Evolutionary conservation across 441 rosid species (phyloP), one percentile per base, ranked within the genome.

Genomic region (Erysimum cheiri): DNA sequence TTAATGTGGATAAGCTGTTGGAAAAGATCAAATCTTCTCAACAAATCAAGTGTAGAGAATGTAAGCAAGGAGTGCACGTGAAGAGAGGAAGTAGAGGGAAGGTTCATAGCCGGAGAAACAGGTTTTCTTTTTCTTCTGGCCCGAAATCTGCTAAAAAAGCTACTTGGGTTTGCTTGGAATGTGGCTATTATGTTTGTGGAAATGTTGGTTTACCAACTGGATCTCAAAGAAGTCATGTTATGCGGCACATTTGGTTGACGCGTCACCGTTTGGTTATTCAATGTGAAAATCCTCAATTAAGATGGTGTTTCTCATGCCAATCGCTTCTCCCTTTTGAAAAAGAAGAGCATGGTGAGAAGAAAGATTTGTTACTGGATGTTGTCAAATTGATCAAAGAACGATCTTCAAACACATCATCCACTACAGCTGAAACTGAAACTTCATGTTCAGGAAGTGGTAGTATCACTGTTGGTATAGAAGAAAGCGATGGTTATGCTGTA

Each of bases 151-250:
- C 81, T 29, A 75, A 74, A 0, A 91, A 85, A 69, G 96, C 93
- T 47, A 80, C 84, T 62, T 90, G 99, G 99, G 72, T 90, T 76
- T 94, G 99, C 73, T 85, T 94, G 85, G 86, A 82, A 49, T 94
- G 99, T 80, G 98, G 93, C 44, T 87, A 85, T 80, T 88, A 68
- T 79, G 83, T 81, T 3, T 94, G 98, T 82, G 97, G 89, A 32
- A 96, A 92, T 49, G 81, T 88, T 75, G 97, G 97, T 19, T 78
- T 91, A 31, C 97, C 97, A 13, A 87, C 86, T 41, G 80, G 81
- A 37, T 39, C 90, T 47, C 95, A 90, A 47, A 80, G 85, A n/a
- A n/a, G n/a, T 67, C 98, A 94, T 75, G 96, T 85, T 12, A 71
- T 81, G 70, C 72, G 81, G 48, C 98, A 94, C 73, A 76, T 80